Percentiles rank a stretch among this genome's conserved stretches.
phyloP scores from a whole-genome alignment of 2,329 filamentous ascomycete genomes.

The Talaromyces sp. region DNA sequence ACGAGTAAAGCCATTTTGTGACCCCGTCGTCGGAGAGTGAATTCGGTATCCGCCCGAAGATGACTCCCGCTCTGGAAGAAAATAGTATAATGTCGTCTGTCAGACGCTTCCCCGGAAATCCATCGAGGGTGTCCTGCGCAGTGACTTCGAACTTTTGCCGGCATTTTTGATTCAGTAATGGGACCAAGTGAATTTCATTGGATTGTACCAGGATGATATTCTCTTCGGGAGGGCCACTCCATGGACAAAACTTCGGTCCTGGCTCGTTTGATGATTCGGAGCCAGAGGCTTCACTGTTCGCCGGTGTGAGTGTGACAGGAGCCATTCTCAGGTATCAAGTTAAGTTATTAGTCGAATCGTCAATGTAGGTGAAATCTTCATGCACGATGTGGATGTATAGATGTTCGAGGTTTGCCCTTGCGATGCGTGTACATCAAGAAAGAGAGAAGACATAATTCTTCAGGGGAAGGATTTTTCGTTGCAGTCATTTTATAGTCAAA shows the following conservation, averaged over 20 bases:
- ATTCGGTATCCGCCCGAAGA: constrained; percentile 6
- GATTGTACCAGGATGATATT: not conserved
- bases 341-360: not conserved
- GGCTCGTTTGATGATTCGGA: not conserved
- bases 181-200: not conserved
- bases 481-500: too few relatives aligned
- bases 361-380: not conserved
- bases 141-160: not conserved
- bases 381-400: not conserved
- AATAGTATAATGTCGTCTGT: constrained; percentile 5
- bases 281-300: not conserved
- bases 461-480: not conserved
- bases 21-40: not conserved
- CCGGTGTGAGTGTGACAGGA: not conserved
- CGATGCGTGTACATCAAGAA: not conserved
- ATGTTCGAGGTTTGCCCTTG: not conserved
- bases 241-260: not conserved
- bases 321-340: not conserved
- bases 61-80: not conserved
- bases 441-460: too few relatives aligned
- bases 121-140: not conserved
- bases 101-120: not conserved
- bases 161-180: not conserved
- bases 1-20: not conserved
- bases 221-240: not conserved